Evolutionary conservation across 2,329 filamentous ascomycete species (phyloP).

Genomic region (Diaporthe humulicola): DNA sequence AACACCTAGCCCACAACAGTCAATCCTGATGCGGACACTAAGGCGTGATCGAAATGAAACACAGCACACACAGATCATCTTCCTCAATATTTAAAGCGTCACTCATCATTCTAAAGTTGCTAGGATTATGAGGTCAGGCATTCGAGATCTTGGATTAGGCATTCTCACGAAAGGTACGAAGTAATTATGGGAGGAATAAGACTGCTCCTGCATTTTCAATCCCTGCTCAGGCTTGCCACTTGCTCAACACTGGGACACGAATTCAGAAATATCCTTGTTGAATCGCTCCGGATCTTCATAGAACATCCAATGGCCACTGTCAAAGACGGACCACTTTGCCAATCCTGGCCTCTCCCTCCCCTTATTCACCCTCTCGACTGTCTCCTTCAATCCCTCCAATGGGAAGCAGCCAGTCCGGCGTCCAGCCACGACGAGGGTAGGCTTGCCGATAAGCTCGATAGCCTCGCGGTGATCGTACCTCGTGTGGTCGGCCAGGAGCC

Average conservation of each 20-base stretch:
- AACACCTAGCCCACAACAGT: too few relatives aligned
- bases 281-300: constrained; percentile 56
- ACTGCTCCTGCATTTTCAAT: too few relatives aligned
- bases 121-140: background rate
- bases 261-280: constrained; percentile 50
- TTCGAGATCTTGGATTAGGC: background rate
- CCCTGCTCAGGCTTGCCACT: background rate
- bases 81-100: too few relatives aligned
- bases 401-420: constrained; percentile 55
- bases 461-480: constrained; percentile 58
- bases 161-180: background rate
- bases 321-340: constrained; percentile 49
- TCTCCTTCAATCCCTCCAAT: constrained; percentile 54
- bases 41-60: background rate
- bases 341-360: constrained; percentile 40
- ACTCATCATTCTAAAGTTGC: too few relatives aligned
- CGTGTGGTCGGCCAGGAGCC: constrained; percentile 55
- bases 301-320: constrained; percentile 57
- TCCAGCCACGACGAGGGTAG: constrained; percentile 53
- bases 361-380: constrained; percentile 47
- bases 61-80: background rate
- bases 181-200: background rate
- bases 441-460: constrained; percentile 50
- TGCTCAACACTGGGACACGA: constrained; percentile 42
- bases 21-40: too few relatives aligned